Base-by-base conservation (phyloP, 1,139 yeast species). In the Blastobotrys serpentis region DNA sequence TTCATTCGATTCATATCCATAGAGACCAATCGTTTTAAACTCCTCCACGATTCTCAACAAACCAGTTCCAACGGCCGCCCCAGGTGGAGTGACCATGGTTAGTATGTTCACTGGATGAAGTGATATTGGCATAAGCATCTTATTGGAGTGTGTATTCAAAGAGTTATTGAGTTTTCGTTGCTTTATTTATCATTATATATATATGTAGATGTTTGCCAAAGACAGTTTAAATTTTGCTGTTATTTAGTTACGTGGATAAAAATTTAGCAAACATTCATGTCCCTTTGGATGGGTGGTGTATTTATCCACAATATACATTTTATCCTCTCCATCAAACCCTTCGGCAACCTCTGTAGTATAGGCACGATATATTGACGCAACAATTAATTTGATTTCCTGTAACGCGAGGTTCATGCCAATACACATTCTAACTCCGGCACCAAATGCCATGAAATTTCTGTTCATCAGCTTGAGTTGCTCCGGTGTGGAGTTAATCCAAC, bases 371-470 rank as follows among this genome's bases (percentile, higher is more conserved):
- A 83, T 63, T 50, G 75, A 74, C 11, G 82, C 79, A 22, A 80
- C 61, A 6, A 78, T 75, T 41, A 82, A 60, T 59, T 82, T 83
- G 73, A 84, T 81, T 61, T 83, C 90, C 41, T 79, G 77, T 29
- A 78, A 65, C 0, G 89, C 90, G 49, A 84, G 67, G 58, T 83
- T 75, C 82, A 81, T 77, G 0, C 90, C 90, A 49, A 82, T 68
- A 58, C 90, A 84, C 89, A 82, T 82, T 52, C 89, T 69, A n/a
- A 81, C 73, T 1, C 90, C 90, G 42, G 80, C 77, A 1, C 90
- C 89, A 69, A 84, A 84, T 0, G 85, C 82, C 75, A 82, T 77
- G 74, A 82, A 76, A 56, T 72, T 73, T 50, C 72, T 74, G 51
- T 74, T 72, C 77, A 81, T 83, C 14, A 49, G 47, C 46, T 69